Evolutionary conservation across 1,284 basidiomycete genomes (phyloP).

Genomic region (Sanghuangporus baumii): DNA sequence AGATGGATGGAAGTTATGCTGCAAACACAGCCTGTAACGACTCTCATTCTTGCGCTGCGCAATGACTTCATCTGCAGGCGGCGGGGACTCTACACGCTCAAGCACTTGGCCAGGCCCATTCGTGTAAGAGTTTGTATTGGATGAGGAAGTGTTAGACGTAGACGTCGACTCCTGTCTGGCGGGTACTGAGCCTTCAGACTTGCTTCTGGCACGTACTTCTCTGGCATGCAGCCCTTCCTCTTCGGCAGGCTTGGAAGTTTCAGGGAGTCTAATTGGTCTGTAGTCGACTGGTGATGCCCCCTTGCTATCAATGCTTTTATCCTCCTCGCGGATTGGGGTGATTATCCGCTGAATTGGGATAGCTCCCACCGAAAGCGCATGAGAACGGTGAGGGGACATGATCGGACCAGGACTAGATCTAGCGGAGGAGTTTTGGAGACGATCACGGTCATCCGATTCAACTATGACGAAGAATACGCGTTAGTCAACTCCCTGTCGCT

Average conservation of each 20-base stretch:
- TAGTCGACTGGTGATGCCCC: slow-evolving; percentile 10
- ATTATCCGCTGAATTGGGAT: slow-evolving; percentile 20
- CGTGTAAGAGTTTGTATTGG: slow-evolving; percentile 21
- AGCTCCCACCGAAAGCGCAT: slow-evolving; percentile 1
- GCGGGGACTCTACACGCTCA: slow-evolving; percentile 36
- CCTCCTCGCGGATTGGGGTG: slow-evolving; percentile 17
- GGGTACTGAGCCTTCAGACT: slow-evolving; percentile 9
- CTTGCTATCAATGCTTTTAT: slow-evolving; percentile 4
- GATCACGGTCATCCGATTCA: background rate
- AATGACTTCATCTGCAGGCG: slow-evolving; percentile 39
- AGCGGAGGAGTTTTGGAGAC: background rate
- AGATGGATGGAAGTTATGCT: slow-evolving; percentile 64
- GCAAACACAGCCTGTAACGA: slow-evolving; percentile 52
- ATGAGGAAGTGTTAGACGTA: slow-evolving; percentile 17
- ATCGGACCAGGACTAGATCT: slow-evolving; percentile 6
- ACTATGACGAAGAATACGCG: background rate
- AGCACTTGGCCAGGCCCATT: slow-evolving; percentile 13
- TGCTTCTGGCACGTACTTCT: background rate
- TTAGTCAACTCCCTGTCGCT: background rate
- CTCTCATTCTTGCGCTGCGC: slow-evolving; percentile 50
- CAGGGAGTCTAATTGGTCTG: slow-evolving; percentile 6
- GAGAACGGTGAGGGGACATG: background rate
- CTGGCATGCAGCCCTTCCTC: background rate
- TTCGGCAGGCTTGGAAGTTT: background rate
- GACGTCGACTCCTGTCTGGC: slow-evolving; percentile 8